These are phyloP conservation scores for Wickerhamomyces chambardii DNA, from an alignment of 805 yeast species.

Conservation along the genomic window DNA sequence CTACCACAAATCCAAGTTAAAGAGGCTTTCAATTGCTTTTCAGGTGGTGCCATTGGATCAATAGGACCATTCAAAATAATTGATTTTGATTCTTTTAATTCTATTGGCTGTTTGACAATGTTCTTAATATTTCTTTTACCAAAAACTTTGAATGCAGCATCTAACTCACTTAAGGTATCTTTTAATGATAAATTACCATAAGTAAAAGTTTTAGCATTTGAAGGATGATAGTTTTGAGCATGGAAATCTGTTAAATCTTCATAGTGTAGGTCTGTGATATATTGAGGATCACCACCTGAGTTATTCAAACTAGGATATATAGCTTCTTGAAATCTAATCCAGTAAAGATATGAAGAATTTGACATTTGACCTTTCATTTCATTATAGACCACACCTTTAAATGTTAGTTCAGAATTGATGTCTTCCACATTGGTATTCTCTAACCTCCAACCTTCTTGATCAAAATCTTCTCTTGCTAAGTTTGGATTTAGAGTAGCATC, in stretches of 20 bases:
- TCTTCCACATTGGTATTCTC: conserved; percentile 63
- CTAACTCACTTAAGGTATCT: conserved; percentile 48
- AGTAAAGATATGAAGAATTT: conserved; percentile 76
- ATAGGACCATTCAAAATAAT: conserved; percentile 60
- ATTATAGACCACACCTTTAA: conserved; percentile 95
- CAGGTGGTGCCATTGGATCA: conserved; percentile 64
- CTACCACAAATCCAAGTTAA: conserved; percentile 84
- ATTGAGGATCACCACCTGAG: conserved; percentile 90
- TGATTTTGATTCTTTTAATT: conserved; percentile 21
- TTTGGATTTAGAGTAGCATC: conserved; percentile 84
- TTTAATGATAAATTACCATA: conserved; percentile 72
- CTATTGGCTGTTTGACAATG: conserved; percentile 14
- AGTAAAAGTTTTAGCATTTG: conserved; percentile 79
- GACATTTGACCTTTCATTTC: conserved; percentile 98
- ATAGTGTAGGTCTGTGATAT: conserved; percentile 66
- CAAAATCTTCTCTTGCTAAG: conserved; percentile 70
- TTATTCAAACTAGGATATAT: conserved; percentile 80
- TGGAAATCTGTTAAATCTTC: conserved; percentile 78
- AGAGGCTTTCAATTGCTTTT: conserved; percentile 70
- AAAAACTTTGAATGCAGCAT: conserved; percentile 39
- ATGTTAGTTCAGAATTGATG: conserved; percentile 47
- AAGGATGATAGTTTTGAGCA: conserved; percentile 71
- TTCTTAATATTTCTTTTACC: conserved; percentile 40
- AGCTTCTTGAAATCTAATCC: conserved; percentile 75
- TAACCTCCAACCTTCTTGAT: conserved; percentile 96